Percentiles rank a stretch among this genome's conserved stretches.
These are phyloP conservation scores for Bremia lactucae DNA, from an alignment of 352 stramenopile genomes.

Conservation along the genomic window DNA sequence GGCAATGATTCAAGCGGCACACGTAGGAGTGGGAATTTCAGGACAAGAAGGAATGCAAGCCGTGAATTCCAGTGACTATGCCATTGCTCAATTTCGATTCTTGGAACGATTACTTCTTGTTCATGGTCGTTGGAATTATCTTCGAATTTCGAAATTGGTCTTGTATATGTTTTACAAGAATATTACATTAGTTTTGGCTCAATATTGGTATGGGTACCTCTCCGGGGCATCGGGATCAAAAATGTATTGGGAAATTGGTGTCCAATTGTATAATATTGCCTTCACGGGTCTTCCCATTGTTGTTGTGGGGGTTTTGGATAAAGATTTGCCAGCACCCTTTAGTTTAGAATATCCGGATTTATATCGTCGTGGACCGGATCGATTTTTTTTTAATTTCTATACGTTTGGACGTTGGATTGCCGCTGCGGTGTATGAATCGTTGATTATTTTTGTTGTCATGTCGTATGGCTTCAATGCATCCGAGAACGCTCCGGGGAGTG, in stretches of 20 bases:
- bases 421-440: conserved; percentile 61
- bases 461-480: conserved; percentile 68
- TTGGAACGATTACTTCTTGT: conserved; percentile 85
- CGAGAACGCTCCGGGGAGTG: conserved; percentile 36
- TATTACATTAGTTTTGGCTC: conserved; percentile 81
- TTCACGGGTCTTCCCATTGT: conserved; percentile 89
- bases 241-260: conserved; percentile 74
- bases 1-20: conserved; percentile 89
- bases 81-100: conserved; percentile 90
- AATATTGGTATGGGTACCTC: conserved; percentile 89
- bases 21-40: conserved; percentile 89
- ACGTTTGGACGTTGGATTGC: conserved; percentile 73
- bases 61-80: conserved; percentile 90
- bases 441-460: conserved; percentile 78
- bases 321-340: conserved; percentile 69
- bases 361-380: conserved; percentile 57
- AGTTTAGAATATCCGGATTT: conserved; percentile 66
- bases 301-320: conserved; percentile 72
- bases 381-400: conserved; percentile 72
- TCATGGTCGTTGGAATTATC: conserved; percentile 88
- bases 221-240: conserved; percentile 87
- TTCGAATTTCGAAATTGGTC: conserved; percentile 85
- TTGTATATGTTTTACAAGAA: conserved; percentile 94
- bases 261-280: conserved; percentile 92
- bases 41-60: conserved; percentile 92